phyloP scores from a whole-genome alignment of 495 filamentous ascomycete genomes.

The Lophium mytilinum region DNA sequence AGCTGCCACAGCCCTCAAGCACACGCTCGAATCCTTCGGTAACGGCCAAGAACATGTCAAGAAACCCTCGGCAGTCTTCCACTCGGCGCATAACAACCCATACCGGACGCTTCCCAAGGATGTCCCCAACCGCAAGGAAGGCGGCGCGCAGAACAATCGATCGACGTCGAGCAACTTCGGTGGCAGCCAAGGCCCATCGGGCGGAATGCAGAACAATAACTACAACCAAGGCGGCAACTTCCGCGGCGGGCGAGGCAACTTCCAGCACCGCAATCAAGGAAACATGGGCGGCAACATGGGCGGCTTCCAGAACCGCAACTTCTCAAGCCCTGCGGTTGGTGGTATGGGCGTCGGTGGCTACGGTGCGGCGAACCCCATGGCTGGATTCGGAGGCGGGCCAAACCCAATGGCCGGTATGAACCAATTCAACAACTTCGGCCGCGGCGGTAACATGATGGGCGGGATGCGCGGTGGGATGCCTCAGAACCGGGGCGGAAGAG shows the following conservation, averaged over 20 bases:
- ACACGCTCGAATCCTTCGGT: constrained; percentile 59
- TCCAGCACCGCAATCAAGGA: constrained; percentile 29
- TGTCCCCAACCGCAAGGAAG: constrained; percentile 66
- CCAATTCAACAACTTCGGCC: constrained; percentile 41
- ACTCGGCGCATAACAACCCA: constrained; percentile 69
- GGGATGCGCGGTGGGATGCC: constrained; percentile 27
- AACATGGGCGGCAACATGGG: constrained; percentile 20
- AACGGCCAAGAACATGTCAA: constrained; percentile 50
- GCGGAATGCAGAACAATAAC: constrained; percentile 32
- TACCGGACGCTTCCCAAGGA: constrained; percentile 92
- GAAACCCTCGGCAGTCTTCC: constrained; percentile 65
- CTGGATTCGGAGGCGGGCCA: constrained; percentile 39
- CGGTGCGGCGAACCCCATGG: constrained; percentile 25
- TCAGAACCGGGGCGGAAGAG: constrained; percentile 23
- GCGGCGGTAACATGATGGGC: constrained; percentile 46
- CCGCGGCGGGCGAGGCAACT: constrained; percentile 28
- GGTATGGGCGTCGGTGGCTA: constrained; percentile 22
- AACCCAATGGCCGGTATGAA: constrained; percentile 48
- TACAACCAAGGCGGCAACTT: constrained; percentile 31
- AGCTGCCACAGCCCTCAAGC: constrained; percentile 79
- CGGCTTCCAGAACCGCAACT: constrained; percentile 41
- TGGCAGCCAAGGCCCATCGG: constrained; percentile 29
- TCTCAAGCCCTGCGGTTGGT: constrained; percentile 32
- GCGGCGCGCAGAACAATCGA: constrained; percentile 37
- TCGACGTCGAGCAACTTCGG: constrained; percentile 33